Evolutionary conservation across 331 rosid species (phyloP).

Genomic region (Quercus phellos): DNA sequence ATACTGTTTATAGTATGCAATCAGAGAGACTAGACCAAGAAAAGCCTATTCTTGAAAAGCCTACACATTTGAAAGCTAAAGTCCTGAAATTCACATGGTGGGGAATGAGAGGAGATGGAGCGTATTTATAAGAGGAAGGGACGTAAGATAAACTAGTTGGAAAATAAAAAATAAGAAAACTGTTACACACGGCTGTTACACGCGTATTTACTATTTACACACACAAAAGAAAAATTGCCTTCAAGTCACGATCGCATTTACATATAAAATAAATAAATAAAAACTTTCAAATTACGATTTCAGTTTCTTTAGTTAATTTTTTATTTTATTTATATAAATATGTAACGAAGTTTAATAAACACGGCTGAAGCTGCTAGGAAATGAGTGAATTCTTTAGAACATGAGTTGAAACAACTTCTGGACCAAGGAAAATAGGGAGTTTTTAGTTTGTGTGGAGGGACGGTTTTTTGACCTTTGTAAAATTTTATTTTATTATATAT

Average conservation of each 20-base stretch:
- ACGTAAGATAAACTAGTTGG: neutral
- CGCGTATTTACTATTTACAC: too few relatives aligned
- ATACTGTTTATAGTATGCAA: conserved; percentile 19
- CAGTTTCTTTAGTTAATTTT: too few relatives aligned
- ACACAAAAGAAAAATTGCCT: too few relatives aligned
- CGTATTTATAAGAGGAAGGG: conserved; percentile 25
- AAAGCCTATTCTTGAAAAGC: too few relatives aligned
- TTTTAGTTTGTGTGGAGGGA: conserved; percentile 18
- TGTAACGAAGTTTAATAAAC: too few relatives aligned
- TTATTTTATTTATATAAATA: too few relatives aligned
- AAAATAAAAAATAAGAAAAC: too few relatives aligned
- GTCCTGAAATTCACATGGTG: neutral
- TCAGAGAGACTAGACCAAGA: neutral
- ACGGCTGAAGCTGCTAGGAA: neutral
- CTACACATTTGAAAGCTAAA: neutral
- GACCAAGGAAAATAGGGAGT: conserved; percentile 4
- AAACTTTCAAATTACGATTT: too few relatives aligned
- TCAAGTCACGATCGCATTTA: too few relatives aligned
- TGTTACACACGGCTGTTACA: too few relatives aligned
- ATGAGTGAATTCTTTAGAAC: neutral
- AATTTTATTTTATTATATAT: neutral
- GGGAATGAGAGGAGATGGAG: neutral
- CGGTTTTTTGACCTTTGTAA: conserved; percentile 15
- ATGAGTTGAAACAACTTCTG: neutral
- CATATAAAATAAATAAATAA: too few relatives aligned